A percentile compares a stretch with the other conserved stretches of the same genome.
These are phyloP conservation scores for Gymnopilus dilepis DNA, from an alignment of 768 basidiomycete genomes.

Conservation along the genomic window DNA sequence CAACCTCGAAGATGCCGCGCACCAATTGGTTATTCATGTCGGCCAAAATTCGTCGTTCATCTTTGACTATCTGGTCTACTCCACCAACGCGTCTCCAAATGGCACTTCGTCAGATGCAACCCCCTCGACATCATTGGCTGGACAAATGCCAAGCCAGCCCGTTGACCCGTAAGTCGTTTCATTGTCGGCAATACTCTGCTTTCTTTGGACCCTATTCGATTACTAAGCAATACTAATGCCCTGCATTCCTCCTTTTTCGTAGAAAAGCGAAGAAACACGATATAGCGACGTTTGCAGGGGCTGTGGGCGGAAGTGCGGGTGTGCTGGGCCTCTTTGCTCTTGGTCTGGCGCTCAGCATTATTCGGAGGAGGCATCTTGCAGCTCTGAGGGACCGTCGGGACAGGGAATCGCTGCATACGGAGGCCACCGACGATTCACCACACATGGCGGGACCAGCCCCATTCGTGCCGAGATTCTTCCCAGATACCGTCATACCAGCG, in stretches of 20 bases:
- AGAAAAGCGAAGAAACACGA: conserved; percentile 37
- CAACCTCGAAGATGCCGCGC: conserved; percentile 42
- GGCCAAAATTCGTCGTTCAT: conserved; percentile 51
- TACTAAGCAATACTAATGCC: conserved; percentile 4
- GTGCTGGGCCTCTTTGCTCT: conserved; percentile 52
- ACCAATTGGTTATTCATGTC: conserved; percentile 49
- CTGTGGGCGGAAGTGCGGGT: conserved; percentile 56
- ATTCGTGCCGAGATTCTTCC: conserved; percentile 64
- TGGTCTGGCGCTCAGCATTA: conserved; percentile 56
- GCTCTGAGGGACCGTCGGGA: conserved; percentile 45
- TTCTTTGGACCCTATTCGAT: conserved; percentile 1
- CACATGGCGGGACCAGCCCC: conserved; percentile 50
- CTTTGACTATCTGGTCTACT: conserved; percentile 54
- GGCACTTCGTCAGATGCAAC: conserved; percentile 14
- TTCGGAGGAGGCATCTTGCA: conserved; percentile 47
- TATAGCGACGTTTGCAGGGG: conserved; percentile 57
- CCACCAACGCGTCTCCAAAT: conserved; percentile 24
- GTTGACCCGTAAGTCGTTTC: conserved; percentile 39
- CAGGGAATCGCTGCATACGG: conserved; percentile 33
- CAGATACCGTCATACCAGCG: conserved; percentile 47
- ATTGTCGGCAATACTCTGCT: conserved; percentile 33
- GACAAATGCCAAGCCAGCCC: conserved; percentile 30
- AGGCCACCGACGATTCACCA: conserved; percentile 43
- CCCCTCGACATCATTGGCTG: conserved; percentile 21
- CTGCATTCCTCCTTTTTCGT: background rate